Conservation (phyloP, 768 basidiomycete genomes). For the Tubosaeta sp. region DNA sequence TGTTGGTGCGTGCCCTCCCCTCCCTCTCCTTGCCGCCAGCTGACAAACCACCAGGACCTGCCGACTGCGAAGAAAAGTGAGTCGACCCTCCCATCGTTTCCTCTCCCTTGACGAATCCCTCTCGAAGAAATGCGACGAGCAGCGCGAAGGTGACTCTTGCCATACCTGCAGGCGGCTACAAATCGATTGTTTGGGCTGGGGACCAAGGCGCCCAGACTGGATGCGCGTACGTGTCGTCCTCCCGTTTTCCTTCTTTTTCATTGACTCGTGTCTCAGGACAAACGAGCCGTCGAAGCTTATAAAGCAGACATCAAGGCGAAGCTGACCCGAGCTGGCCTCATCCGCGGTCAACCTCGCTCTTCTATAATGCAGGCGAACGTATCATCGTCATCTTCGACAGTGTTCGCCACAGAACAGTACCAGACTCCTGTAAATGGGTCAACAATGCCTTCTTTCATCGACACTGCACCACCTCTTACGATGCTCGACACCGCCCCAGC, state of each 20-base stretch:
- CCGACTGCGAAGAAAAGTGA: conserved; percentile 75
- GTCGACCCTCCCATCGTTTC: not conserved
- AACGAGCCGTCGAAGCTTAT: conserved; percentile 75
- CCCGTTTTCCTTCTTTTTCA: conserved; percentile 5
- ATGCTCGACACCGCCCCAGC: conserved; percentile 18
- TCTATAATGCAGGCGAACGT: conserved; percentile 40
- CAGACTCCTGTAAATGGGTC: conserved; percentile 21
- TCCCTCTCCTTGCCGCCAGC: not conserved
- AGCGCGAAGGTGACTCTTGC: conserved; percentile 76
- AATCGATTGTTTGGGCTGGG: conserved; percentile 84
- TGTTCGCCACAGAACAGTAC: conserved; percentile 31
- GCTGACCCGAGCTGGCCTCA: conserved; percentile 70
- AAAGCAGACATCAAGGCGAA: conserved; percentile 83
- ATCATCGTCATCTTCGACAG: conserved; percentile 29
- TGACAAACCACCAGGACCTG: conserved; percentile 58
- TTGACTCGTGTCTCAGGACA: conserved; percentile 55
- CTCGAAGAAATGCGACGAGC: conserved; percentile 82
- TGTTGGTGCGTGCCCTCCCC: conserved; percentile 58
- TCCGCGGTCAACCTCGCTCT: conserved; percentile 76
- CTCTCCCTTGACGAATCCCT: conserved; percentile 2
- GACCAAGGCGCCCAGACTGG: conserved; percentile 81
- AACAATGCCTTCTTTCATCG: conserved; percentile 17
- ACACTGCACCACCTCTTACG: conserved; percentile 20
- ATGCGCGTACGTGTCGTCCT: conserved; percentile 58
- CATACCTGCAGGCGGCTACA: conserved; percentile 76